Base-by-base conservation (phyloP, 2,329 filamentous ascomycete genomes). In the Apiospora pterosperma region DNA sequence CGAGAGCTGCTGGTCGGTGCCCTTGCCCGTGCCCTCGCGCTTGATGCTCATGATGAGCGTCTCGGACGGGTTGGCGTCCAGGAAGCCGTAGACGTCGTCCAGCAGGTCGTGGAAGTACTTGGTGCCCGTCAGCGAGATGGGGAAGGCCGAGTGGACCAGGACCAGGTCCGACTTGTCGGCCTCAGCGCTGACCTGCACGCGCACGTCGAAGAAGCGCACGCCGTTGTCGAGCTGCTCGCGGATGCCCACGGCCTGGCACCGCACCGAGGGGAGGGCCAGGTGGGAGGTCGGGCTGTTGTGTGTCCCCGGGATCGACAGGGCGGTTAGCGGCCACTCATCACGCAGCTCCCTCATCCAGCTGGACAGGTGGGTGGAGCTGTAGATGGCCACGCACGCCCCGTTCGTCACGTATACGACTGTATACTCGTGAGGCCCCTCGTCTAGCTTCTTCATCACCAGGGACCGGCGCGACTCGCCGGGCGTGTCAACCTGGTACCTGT, bases 261-360 rank as follows among this genome's bases (percentile, higher is more conserved):
- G 91, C 41, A 98, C 96, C 1, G 93, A 97, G 1, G 96, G 96
- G 5, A 97, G 85, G 14, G 96, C 94, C 60, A 87, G 85, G 81
- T 96, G 85, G 79, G 87, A 90, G 11, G 94, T 96, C 7, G 96
- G 92, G 21, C 92, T 92, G 80, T 99, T 98, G 82, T 99, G 96
- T 0, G 96, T 97, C 68, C 96, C 96, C 0, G 96, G 96, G 67
- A 98, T 96, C 61, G 91, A 96, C 61, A 99, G 87, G 3, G 90
- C 85, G 1, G 92, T 91, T 5, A 98, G 82, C 1, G 92, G 88
- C 62, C 88, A 90, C 23, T 88, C 84, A 72, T 94, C 87, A 66
- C 85, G 82, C 48, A 98, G 83, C 67, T 89, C 84, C 64, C 83
- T 78, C 94, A 98, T 98, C 96, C 96, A 97, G 62, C 83, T 79